These are phyloP conservation scores for Boletales sp. DNA, from an alignment of 768 basidiomycete species.

Conservation along the genomic window DNA sequence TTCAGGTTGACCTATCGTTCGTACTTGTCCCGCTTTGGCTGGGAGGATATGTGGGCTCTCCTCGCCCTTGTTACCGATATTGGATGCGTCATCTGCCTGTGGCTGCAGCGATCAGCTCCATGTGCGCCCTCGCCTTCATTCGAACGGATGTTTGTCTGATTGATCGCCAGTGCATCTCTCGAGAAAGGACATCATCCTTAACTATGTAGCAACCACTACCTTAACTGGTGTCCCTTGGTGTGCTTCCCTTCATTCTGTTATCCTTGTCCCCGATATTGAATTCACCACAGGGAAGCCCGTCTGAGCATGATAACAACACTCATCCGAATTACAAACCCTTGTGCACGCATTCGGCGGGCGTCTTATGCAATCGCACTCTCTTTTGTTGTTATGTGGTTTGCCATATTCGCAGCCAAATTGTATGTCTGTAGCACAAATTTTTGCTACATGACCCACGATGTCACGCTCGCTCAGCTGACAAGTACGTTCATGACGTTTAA, in stretches of 20 bases:
- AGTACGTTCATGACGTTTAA: constrained; percentile 3
- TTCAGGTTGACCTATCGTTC: constrained; percentile 14
- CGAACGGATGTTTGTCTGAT: not conserved
- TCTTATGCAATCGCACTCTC: constrained; percentile 1
- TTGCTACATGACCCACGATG: not conserved
- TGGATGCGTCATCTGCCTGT: constrained; percentile 2
- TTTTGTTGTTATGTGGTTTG: constrained; percentile 16
- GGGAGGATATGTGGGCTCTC: constrained; percentile 15
- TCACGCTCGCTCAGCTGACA: constrained; percentile 11
- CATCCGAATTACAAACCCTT: constrained; percentile 6
- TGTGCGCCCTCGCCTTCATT: not conserved
- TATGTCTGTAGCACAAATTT: not conserved
- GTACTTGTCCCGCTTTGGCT: constrained; percentile 13
- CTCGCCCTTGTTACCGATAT: constrained; percentile 15
- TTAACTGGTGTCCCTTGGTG: constrained; percentile 12
- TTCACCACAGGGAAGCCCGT: constrained; percentile 7
- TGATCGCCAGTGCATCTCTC: not conserved
- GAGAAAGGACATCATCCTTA: not conserved
- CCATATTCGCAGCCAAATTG: not conserved
- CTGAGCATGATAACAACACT: constrained; percentile 16
- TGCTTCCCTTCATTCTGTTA: not conserved
- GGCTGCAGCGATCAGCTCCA: constrained; percentile 2
- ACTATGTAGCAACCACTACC: not conserved
- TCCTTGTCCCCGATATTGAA: not conserved
- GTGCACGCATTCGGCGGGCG: not conserved